Base-by-base conservation (phyloP, 2,329 filamentous ascomycete genomes). In the Herpotrichia juniperi region DNA sequence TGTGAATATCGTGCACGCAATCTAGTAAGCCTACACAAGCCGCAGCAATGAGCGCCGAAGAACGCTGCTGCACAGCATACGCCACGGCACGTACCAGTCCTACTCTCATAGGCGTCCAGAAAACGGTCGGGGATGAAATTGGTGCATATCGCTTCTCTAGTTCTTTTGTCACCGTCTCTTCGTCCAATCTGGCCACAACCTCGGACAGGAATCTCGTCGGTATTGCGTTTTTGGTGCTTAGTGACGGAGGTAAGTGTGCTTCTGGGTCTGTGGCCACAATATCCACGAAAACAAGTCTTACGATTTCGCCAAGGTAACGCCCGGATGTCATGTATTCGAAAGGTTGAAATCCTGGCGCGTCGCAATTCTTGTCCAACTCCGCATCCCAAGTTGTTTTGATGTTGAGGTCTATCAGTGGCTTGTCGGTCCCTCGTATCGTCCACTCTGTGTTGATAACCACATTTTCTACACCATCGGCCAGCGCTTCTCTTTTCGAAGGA, bases 241-340 rank as follows among this genome's bases (percentile, higher is more conserved):
- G 69, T 25, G 75, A 79, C 21, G 67, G 66, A 0, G 89, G 89
- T 9, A 91, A 65, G 1, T 53, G 46, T 1, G 73, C 71, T 8
- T 78, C 72, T 7, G 42, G 12, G 3, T 61, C 54, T n/a, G 54
- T 44, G 8, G 48, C 39, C 50, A 63, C 72, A 63, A 89, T 87
- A 64, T 90, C 87, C 34, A 87, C 72, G 48, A 91, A 79, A 55
- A 90, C 84, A 50, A 92, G 78, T 22, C 89, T 85, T 21, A 88
- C 87, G 10, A 93, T 82, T 72, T 93, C 89, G 45, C 89, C 89
- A 3, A 93, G 80, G 67, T 93, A 93, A 34, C 89, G 81, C 2
- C 89, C 89, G 2, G 89, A 84, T 0, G 89, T 92, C 87, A 93
- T 91, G 73, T 93, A 93, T 68, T 94, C 90, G 17, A 93, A 83